Evolutionary conservation across 257 asterid genomes (phyloP), one percentile per base, ranked within the genome.

Genomic region (Lithospermum erythrorhizon): DNA sequence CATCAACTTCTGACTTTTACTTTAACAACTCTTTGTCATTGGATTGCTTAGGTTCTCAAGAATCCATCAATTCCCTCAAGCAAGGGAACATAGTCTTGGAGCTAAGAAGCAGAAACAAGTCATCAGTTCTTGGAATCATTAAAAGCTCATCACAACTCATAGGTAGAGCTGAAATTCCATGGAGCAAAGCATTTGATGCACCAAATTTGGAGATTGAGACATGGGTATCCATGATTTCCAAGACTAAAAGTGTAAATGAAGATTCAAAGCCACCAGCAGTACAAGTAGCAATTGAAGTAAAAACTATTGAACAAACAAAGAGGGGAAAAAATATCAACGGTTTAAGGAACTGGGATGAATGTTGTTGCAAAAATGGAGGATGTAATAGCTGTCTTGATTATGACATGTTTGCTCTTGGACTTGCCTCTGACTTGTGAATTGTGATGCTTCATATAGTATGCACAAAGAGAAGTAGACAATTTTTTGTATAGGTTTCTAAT

Each of bases 1-100:
- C 86, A 63, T 72, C 85, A 52, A 61, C 74, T 9, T 76, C 82
- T 18, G 59, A 75, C 65, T 61, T 70, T 15, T 54, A 37, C 16
- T 87, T 86, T 94, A 53, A 82, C 24, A 82, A 84, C 41, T 67
- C 73, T n/a, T 74, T 84, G 37, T 82, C 94, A 6, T 51, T 84
- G 22, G 72, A 84, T 45, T 87, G 82, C 74, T 61, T 21, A 18
- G 80, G 77, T 61, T 65, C 59, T 16, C 71, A 78, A 37, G 76
- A 76, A 9, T 54, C 83, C 65, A 66, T 78, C 19, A 54, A 65
- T 22, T 53, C 65, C 47, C 30, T 87, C 57, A 74, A 63, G 68
- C 73, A 73, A 55, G 83, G 79, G 4, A 73, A 64, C 48, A 27
- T 73, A 0, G 27, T 73, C 0, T 73, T 84, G 37, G 94, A 87